phyloP scores from a whole-genome alignment of 306 rosid genomes.

The Comarum palustre region DNA sequence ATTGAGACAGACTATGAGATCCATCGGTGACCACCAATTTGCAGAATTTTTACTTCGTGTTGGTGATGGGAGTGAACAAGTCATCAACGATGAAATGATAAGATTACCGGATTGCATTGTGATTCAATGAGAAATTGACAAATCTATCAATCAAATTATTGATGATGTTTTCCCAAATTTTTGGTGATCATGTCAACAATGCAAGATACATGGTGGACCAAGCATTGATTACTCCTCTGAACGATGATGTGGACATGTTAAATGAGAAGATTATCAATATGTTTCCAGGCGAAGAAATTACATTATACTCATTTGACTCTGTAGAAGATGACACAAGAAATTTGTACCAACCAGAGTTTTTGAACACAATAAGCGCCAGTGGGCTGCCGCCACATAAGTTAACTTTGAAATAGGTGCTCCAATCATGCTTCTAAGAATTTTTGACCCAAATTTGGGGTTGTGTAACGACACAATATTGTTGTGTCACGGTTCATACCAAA shows the following conservation, averaged over 20 bases:
- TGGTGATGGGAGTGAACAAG: neutral
- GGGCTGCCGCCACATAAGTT: too few species aligned
- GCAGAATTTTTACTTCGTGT: neutral
- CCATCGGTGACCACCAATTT: neutral
- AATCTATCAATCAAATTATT: neutral
- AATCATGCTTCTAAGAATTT: too few species aligned
- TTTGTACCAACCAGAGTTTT: neutral
- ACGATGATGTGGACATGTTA: too few species aligned
- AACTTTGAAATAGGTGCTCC: too few species aligned
- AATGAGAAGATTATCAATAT: neutral
- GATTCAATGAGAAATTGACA: neutral
- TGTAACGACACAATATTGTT: too few species aligned
- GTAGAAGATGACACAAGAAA: neutral
- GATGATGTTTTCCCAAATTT: neutral
- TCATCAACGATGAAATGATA: neutral
- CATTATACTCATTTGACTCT: neutral
- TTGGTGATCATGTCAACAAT: neutral
- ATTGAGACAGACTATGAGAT: neutral
- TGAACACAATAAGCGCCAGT: too few species aligned
- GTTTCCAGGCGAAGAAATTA: neutral
- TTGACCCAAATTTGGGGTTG: too few species aligned
- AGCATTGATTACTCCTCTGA: too few species aligned
- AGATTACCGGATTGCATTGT: neutral
- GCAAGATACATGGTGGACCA: neutral
- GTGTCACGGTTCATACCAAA: too few species aligned